phyloP scores from a whole-genome alignment of 345 rosid genomes.

The Cardamine occulta region DNA sequence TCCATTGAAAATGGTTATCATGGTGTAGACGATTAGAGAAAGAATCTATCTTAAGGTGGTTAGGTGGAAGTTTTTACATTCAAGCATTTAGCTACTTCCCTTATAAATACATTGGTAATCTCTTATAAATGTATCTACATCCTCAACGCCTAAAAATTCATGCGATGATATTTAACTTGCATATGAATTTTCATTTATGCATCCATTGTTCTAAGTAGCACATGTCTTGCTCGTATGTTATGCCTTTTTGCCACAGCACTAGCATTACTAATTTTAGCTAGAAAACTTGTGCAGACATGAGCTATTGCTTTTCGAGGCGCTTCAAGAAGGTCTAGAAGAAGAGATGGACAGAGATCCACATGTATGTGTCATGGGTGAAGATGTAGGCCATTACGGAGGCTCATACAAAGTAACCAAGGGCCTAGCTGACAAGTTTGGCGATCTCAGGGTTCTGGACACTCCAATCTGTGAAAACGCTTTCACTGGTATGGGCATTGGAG shows the following conservation, averaged over 20 bases:
- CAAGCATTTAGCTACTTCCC: background rate
- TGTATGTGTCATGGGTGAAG: conserved; percentile 91
- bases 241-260: background rate
- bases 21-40: conserved; percentile 2
- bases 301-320: conserved; percentile 83
- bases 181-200: background rate
- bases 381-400: conserved; percentile 90
- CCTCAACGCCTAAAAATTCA: no score
- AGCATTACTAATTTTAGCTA: conserved; percentile 6
- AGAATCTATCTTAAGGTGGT: conserved; percentile 9
- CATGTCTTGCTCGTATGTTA: background rate
- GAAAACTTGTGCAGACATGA: conserved; percentile 60
- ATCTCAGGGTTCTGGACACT: conserved; percentile 87
- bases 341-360: conserved; percentile 90
- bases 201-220: background rate
- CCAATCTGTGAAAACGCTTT: conserved; percentile 93
- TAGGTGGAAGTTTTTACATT: background rate
- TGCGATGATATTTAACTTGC: background rate
- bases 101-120: background rate
- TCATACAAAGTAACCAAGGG: conserved; percentile 89
- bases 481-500: conserved; percentile 95
- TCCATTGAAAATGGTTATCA: background rate
- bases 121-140: background rate
- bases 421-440: conserved; percentile 70
- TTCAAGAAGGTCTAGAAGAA: conserved; percentile 88